Conservation (phyloP, 1,284 basidiomycete genomes). For the Xanthoconium separans region DNA sequence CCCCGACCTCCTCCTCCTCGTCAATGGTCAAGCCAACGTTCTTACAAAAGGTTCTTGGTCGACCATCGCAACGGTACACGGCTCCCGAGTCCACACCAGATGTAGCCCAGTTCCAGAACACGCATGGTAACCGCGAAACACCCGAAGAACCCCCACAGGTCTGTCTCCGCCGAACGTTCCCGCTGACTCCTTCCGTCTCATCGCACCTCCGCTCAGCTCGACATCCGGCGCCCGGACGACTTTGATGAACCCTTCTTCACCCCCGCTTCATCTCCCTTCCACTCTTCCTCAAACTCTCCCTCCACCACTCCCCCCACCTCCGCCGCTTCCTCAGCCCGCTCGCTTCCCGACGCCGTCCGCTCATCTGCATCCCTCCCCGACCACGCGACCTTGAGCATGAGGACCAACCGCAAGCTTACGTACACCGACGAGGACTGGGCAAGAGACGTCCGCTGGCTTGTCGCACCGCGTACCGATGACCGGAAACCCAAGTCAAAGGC, state of each 20-base stretch:
- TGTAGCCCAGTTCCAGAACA: slow-evolving; percentile 1
- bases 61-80: slow-evolving; percentile 31
- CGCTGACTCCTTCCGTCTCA: slow-evolving; percentile 6
- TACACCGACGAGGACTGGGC: slow-evolving; percentile 59
- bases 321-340: slow-evolving; percentile 27
- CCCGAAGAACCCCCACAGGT: slow-evolving; percentile 19
- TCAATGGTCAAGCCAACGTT: slow-evolving; percentile 32
- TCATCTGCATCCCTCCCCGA: slow-evolving; percentile 25
- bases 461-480: slow-evolving; percentile 35
- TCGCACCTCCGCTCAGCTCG: slow-evolving; percentile 12
- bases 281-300: slow-evolving; percentile 21
- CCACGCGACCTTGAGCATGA: slow-evolving; percentile 16
- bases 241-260: slow-evolving; percentile 35
- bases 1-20: slow-evolving; percentile 2
- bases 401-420: slow-evolving; percentile 27
- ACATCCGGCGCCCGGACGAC: slow-evolving; percentile 18
- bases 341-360: slow-evolving; percentile 20
- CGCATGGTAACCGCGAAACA: slow-evolving; percentile 11
- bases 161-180: slow-evolving; percentile 6
- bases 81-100: slow-evolving; percentile 10
- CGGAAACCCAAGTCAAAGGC: slow-evolving; percentile 24
- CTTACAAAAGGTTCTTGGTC: slow-evolving; percentile 29
- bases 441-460: slow-evolving; percentile 64
- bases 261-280: slow-evolving; percentile 24
- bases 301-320: slow-evolving; percentile 26